phyloP scores from a whole-genome alignment of 2,329 filamentous ascomycete species.

The Echinosphaeria canescens region DNA sequence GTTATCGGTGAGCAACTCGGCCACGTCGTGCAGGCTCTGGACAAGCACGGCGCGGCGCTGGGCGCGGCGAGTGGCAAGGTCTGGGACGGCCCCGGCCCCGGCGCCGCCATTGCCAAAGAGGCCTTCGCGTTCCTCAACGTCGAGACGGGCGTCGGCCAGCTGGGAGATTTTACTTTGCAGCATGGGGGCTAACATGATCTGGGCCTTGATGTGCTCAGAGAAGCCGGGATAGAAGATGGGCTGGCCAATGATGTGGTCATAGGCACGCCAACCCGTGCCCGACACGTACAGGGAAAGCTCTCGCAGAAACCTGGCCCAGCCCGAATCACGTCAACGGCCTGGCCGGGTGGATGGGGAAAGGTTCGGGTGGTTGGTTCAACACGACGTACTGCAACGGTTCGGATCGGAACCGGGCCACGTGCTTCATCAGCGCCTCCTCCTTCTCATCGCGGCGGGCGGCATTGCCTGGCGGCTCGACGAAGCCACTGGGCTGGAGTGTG shows the following conservation, averaged over 20 bases:
- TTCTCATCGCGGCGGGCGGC: constrained; percentile 20
- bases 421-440: constrained; percentile 53
- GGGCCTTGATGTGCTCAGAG: constrained; percentile 67
- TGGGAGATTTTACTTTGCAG: constrained; percentile 55
- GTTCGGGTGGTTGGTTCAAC: too few species aligned
- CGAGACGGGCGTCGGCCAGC: constrained; percentile 52
- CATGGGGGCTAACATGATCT: constrained; percentile 55
- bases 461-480: constrained; percentile 24
- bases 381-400: constrained; percentile 39
- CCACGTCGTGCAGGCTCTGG: constrained; percentile 53
- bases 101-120: constrained; percentile 25
- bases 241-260: constrained; percentile 77
- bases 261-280: constrained; percentile 86
- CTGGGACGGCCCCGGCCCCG: too few species aligned
- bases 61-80: constrained; percentile 24
- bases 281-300: constrained; percentile 88
- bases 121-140: constrained; percentile 58
- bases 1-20: constrained; percentile 68
- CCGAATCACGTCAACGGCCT: too few species aligned
- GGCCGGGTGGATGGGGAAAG: constrained; percentile 1
- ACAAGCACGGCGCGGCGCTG: constrained; percentile 44
- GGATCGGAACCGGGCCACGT: constrained; percentile 70
- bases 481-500: constrained; percentile 54
- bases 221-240: constrained; percentile 88
- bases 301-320: constrained; percentile 52